Evolutionary conservation across 768 basidiomycete species (phyloP), one percentile per base, ranked within the genome.

Genomic region (Xerocomellus amylosporus): DNA sequence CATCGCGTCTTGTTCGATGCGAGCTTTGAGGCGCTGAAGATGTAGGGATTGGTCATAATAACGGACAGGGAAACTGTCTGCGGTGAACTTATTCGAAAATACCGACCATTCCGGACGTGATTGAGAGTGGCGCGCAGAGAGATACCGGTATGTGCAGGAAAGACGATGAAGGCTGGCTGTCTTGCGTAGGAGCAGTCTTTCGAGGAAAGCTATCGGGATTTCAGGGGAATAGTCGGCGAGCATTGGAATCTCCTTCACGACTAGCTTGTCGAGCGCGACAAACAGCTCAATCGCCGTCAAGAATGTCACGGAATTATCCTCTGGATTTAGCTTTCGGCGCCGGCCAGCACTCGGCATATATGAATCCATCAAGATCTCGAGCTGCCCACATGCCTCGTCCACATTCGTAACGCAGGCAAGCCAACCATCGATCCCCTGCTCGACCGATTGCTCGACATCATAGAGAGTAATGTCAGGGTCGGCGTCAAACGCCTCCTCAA

Each of bases 391-490:
- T 2, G 58, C 61, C 1, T 36, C 22, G 14, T 54, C 49, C 5
- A 19, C 24, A 7, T 43, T 28, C 1, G 24, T 31, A 40, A 61
- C 66, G 40, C 1, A 14, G 10, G 42, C 24, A 12, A 72, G 58
- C 75, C 75, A 77, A 14, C 30, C 39, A 20, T 71, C 67, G 4
- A 78, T 55, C 12, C 53, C 51, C 7, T 66, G 57, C 42, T 65
- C 55, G 44, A 76, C 65, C 8, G 64, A 51, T 12, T 44, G 46
- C 55, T 78, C 76, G 14, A 78, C 67, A 46, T 77, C 77, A 14
- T 61, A 69, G 0, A 78, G 65, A 1, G 64, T 57, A 3, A 64
- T 4, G 53, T 37, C 41, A 30, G 59, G 49, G 4, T 65, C 64
- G 2, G 9, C 36, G n/a, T 8, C 0, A 41, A 55, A 41, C 9